phyloP scores from a whole-genome alignment of 2,329 filamentous ascomycete genomes.

The Phialemoniopsis sp. region DNA sequence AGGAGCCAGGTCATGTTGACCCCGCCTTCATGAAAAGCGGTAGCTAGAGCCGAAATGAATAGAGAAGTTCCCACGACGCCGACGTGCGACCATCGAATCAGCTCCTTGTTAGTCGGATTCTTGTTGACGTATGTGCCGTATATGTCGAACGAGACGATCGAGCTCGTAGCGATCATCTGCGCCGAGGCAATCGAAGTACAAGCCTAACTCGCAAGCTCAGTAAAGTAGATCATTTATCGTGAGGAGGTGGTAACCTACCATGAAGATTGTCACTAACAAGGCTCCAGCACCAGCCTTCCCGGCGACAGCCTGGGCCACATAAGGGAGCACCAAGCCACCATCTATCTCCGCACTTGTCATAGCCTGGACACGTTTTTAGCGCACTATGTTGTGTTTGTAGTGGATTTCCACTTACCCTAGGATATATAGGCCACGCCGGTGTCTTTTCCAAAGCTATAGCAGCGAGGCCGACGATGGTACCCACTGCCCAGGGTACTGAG shows the following conservation, averaged over 20 bases:
- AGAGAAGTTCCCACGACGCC: constrained; percentile 39
- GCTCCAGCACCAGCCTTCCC: no score
- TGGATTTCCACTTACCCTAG: no score
- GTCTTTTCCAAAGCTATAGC: constrained; percentile 42
- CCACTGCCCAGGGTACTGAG: constrained; percentile 47
- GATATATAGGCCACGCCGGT: constrained; percentile 49
- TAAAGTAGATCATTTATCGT: no score
- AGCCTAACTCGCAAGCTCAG: no score
- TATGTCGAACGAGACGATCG: not conserved
- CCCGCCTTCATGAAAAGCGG: constrained; percentile 41
- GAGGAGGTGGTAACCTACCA: no score
- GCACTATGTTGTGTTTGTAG: no score
- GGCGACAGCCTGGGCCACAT: no score
- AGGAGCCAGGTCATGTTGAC: constrained; percentile 40
- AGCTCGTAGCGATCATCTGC: no score
- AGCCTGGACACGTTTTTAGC: no score
- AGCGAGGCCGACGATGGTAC: constrained; percentile 43
- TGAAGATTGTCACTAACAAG: no score
- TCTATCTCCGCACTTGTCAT: constrained; percentile 56
- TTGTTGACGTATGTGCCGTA: constrained; percentile 19
- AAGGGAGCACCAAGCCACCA: no score
- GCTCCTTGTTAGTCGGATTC: constrained; percentile 30
- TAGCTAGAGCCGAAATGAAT: constrained; percentile 42
- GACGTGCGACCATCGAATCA: constrained; percentile 39
- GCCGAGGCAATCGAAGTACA: no score